phyloP scores from a whole-genome alignment of 768 basidiomycete genomes.

The Suillus cothurnatus region DNA sequence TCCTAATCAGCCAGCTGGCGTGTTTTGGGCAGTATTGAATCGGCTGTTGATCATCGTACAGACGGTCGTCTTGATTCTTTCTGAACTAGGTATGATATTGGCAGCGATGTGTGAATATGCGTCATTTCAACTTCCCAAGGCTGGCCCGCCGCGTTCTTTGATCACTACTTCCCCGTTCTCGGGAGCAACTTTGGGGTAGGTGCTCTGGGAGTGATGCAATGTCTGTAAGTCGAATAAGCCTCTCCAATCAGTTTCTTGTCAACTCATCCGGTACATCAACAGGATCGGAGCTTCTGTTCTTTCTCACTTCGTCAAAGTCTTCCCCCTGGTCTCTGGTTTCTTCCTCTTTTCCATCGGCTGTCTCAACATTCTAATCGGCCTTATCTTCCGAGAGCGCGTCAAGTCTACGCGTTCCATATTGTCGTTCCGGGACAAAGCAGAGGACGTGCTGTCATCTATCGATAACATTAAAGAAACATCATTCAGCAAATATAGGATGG shows the following conservation, averaged over 20 bases:
- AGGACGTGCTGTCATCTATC: constrained; percentile 55
- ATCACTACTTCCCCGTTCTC: constrained; percentile 90
- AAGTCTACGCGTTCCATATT: constrained; percentile 69
- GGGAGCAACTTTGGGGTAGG: constrained; percentile 85
- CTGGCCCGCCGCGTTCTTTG: constrained; percentile 80
- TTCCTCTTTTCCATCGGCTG: constrained; percentile 84
- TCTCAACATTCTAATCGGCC: constrained; percentile 78
- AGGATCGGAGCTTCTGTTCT: constrained; percentile 72
- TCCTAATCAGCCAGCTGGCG: constrained; percentile 91
- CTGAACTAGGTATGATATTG: constrained; percentile 42
- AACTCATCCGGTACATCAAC: background rate
- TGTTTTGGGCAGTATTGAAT: constrained; percentile 89
- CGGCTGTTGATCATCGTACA: constrained; percentile 86
- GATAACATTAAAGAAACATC: constrained; percentile 18
- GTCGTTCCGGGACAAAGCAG: constrained; percentile 62
- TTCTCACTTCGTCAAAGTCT: constrained; percentile 78
- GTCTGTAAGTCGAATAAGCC: constrained; percentile 53
- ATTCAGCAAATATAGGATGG: constrained; percentile 83
- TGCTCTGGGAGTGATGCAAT: constrained; percentile 85
- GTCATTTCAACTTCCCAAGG: constrained; percentile 30
- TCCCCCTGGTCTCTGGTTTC: constrained; percentile 86
- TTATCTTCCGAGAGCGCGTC: constrained; percentile 72
- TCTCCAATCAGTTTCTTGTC: background rate
- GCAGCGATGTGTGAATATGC: background rate
- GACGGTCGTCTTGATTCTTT: constrained; percentile 65